These are phyloP conservation scores for Lasiosphaeris hirsuta DNA, from an alignment of 495 filamentous ascomycete species.

Conservation along the genomic window DNA sequence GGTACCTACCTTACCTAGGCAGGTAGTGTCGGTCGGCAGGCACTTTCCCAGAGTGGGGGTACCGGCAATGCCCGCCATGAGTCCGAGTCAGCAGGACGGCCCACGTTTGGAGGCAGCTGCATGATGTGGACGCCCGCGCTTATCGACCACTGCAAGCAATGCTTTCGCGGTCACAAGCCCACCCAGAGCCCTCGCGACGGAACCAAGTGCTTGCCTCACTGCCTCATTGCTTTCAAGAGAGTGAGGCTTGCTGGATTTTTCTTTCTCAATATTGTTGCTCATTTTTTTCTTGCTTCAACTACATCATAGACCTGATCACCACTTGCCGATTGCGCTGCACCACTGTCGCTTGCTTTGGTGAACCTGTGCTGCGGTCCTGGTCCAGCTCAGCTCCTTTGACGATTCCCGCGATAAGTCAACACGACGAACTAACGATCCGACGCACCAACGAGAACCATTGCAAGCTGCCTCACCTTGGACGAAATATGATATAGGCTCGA, in stretches of 20 bases:
- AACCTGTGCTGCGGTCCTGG: no score
- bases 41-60: constrained; percentile 4
- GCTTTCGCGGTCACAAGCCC: not conserved
- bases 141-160: not conserved
- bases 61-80: constrained; percentile 2
- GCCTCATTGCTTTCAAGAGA: not conserved
- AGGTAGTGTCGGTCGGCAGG: no score
- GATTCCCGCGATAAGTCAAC: no score
- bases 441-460: no score
- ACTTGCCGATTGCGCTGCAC: no score
- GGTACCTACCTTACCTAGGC: not conserved
- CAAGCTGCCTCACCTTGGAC: no score
- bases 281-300: not conserved
- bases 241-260: not conserved
- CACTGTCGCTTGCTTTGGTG: no score
- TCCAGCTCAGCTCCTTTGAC: no score
- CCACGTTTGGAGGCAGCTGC: not conserved
- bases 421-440: no score
- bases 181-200: not conserved
- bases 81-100: not conserved
- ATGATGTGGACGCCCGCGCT: not conserved
- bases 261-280: not conserved
- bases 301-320: no score
- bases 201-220: not conserved
- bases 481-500: constrained; percentile 17